Conservation (phyloP, 495 filamentous ascomycete species). For the Neurospora sp. region DNA sequence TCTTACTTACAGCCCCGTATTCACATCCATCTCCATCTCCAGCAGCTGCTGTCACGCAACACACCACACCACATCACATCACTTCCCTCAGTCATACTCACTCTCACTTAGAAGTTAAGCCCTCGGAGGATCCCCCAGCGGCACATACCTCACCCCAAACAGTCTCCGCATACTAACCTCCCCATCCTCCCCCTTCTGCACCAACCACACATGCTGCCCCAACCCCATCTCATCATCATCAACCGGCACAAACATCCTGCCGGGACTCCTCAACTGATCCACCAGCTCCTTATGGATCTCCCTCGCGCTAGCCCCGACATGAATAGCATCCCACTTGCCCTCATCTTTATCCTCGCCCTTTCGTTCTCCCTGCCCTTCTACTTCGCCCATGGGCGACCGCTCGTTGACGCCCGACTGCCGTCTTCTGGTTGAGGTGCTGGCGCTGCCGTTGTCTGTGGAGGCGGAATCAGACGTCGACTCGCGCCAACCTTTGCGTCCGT, state of each 20-base stretch:
- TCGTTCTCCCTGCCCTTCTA: constrained; percentile 5
- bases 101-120: not conserved
- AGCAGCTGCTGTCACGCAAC: not conserved
- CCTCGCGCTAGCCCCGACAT: constrained; percentile 68
- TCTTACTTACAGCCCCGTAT: not conserved
- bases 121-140: constrained; percentile 72
- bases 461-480: too few relatives aligned
- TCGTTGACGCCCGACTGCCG: too few relatives aligned
- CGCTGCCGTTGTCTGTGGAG: too few relatives aligned
- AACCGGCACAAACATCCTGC: constrained; percentile 81
- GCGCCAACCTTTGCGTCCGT: constrained; percentile 70
- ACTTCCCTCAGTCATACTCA: not conserved
- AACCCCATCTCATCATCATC: constrained; percentile 41
- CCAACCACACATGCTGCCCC: constrained; percentile 74
- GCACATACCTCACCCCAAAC: constrained; percentile 86
- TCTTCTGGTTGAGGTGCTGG: too few relatives aligned
- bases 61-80: not conserved
- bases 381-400: constrained; percentile 11
- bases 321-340: constrained; percentile 72
- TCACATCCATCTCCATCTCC: not conserved
- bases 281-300: constrained; percentile 63
- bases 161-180: constrained; percentile 61
- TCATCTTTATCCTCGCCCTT: not conserved
- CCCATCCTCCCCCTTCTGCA: constrained; percentile 80
- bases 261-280: constrained; percentile 69